phyloP scores from a whole-genome alignment of 2,329 filamentous ascomycete genomes.

The Clarireedia hainanense region DNA sequence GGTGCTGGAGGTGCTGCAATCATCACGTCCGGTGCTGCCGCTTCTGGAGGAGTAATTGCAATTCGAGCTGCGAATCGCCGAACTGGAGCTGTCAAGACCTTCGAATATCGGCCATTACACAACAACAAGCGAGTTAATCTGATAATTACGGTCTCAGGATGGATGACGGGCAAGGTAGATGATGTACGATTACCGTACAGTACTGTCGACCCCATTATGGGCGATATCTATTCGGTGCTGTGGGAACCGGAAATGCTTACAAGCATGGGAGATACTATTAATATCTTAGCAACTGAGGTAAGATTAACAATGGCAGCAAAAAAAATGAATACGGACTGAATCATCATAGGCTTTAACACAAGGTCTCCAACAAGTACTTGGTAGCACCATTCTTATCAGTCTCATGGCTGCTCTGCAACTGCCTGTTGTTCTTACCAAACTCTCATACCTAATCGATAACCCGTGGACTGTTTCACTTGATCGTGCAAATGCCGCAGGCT shows the following conservation, averaged over 20 bases:
- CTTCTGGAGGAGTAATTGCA: slow-evolving; percentile 82
- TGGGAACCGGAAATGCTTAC: slow-evolving; percentile 98
- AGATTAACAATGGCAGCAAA: slow-evolving; percentile 22
- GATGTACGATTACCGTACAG: slow-evolving; percentile 93
- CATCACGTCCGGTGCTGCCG: slow-evolving; percentile 81
- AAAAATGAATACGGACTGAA: slow-evolving; percentile 21
- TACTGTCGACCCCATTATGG: slow-evolving; percentile 96
- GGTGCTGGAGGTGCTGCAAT: slow-evolving; percentile 88
- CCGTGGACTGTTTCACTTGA: slow-evolving; percentile 97
- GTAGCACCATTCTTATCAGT: slow-evolving; percentile 77
- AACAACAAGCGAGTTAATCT: slow-evolving; percentile 98
- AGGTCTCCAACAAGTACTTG: slow-evolving; percentile 90
- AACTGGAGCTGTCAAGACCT: slow-evolving; percentile 88
- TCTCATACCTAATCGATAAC: slow-evolving; percentile 95
- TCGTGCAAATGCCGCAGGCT: slow-evolving; percentile 76
- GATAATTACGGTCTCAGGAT: slow-evolving; percentile 89
- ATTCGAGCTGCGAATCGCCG: slow-evolving; percentile 77
- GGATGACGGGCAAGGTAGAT: slow-evolving; percentile 98
- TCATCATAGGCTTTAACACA: slow-evolving; percentile 75
- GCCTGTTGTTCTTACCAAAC: slow-evolving; percentile 86
- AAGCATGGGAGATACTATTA: slow-evolving; percentile 97
- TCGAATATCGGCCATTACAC: slow-evolving; percentile 91
- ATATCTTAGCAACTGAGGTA: slow-evolving; percentile 94
- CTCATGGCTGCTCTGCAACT: slow-evolving; percentile 90
- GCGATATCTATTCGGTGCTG: slow-evolving; percentile 90